A percentile compares a stretch with the other conserved stretches of the same genome.
Evolutionary conservation across 176 grass and related monocot species (phyloP).

Genomic region (Melocanna baccifera): DNA sequence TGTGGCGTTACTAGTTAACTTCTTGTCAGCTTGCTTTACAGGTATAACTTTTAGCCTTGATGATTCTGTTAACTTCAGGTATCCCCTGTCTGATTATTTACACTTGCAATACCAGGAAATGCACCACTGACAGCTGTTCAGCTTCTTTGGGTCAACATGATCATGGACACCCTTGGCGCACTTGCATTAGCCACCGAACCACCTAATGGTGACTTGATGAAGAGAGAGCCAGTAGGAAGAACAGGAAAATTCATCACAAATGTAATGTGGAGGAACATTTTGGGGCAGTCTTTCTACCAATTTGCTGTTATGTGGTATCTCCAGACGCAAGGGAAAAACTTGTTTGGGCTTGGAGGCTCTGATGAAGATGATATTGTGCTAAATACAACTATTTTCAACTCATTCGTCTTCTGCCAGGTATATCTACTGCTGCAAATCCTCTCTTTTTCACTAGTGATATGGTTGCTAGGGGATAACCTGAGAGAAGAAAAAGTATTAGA

Average conservation of each 20-base stretch:
- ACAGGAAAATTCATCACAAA: slow-evolving; percentile 90
- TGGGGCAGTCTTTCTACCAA: slow-evolving; percentile 84
- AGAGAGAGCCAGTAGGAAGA: slow-evolving; percentile 86
- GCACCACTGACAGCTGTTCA: slow-evolving; percentile 91
- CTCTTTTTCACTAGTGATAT: not conserved
- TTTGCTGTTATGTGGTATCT: slow-evolving; percentile 91
- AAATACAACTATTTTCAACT: slow-evolving; percentile 96
- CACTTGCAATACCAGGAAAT: slow-evolving; percentile 59
- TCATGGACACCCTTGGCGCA: slow-evolving; percentile 96
- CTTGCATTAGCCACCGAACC: slow-evolving; percentile 91
- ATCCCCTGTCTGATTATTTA: slow-evolving; percentile 14
- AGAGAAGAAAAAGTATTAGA: not conserved
- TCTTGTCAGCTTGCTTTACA: slow-evolving; percentile 90
- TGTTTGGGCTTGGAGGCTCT: slow-evolving; percentile 59
- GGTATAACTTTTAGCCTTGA: slow-evolving; percentile 34
- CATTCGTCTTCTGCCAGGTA: slow-evolving; percentile 99
- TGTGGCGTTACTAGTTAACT: slow-evolving; percentile 86
- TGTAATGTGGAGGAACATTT: slow-evolving; percentile 97
- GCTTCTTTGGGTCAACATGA: slow-evolving; percentile 99
- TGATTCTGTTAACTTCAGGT: slow-evolving; percentile 3
- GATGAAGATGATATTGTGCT: slow-evolving; percentile 54
- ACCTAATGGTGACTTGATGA: slow-evolving; percentile 83
- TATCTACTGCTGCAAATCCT: slow-evolving; percentile 1
- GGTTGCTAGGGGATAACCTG: not conserved
- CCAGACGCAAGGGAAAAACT: slow-evolving; percentile 63